phyloP scores from a whole-genome alignment of 768 basidiomycete species.

The Tricholoma terreum region DNA sequence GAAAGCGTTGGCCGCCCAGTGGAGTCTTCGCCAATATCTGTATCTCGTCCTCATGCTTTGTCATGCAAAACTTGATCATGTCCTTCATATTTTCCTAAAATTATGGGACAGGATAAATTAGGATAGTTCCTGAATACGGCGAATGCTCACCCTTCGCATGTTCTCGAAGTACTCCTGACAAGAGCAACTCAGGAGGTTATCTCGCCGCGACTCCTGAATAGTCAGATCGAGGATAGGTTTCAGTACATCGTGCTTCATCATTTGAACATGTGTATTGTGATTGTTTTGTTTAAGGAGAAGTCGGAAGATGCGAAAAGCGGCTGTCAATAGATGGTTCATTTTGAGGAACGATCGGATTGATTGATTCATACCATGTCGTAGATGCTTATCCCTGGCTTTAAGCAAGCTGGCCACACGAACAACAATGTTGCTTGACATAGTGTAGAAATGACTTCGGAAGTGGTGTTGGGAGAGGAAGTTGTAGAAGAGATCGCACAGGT shows the following conservation, averaged over 20 bases:
- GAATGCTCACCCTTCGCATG: constrained; percentile 68
- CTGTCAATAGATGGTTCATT: constrained; percentile 39
- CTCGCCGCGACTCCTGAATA: constrained; percentile 76
- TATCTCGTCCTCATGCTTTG: constrained; percentile 63
- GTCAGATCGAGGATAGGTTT: constrained; percentile 82
- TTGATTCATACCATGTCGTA: constrained; percentile 76
- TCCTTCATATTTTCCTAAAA: constrained; percentile 84
- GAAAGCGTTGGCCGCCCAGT: constrained; percentile 66
- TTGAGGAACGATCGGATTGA: background rate
- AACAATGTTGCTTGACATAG: constrained; percentile 78
- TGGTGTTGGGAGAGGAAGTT: constrained; percentile 86
- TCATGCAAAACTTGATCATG: constrained; percentile 81
- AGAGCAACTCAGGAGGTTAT: constrained; percentile 91
- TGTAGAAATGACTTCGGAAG: constrained; percentile 88
- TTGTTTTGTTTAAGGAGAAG: constrained; percentile 82
- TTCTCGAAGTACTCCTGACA: constrained; percentile 96
- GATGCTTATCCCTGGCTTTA: constrained; percentile 83
- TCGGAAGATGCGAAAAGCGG: constrained; percentile 90
- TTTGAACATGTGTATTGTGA: constrained; percentile 63
- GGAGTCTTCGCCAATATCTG: constrained; percentile 58
- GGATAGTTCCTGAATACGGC: background rate
- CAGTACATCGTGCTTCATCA: constrained; percentile 83
- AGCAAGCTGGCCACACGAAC: constrained; percentile 74
- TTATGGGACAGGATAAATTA: background rate
- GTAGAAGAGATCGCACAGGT: constrained; percentile 88